These are phyloP conservation scores for Coix lacrymajobi DNA, from an alignment of 176 grass and related monocot species.

Conservation along the genomic window DNA sequence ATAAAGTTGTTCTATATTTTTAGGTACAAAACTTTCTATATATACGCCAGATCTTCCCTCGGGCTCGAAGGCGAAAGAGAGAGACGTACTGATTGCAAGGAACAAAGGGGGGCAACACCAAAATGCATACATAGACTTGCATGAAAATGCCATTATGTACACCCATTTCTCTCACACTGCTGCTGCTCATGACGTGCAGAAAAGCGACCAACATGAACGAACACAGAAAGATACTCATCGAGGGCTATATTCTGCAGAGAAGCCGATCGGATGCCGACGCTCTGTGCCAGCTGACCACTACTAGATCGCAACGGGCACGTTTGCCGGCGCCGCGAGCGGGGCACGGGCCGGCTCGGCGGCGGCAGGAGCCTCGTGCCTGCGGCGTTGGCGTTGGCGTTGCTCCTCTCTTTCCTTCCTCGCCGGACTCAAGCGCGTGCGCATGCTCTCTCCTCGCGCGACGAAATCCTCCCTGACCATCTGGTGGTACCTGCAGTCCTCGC, in stretches of 20 bases:
- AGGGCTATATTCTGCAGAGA: not conserved
- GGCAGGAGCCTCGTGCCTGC: not conserved
- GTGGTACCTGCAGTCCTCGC: constrained; percentile 43
- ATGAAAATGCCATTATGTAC: not conserved
- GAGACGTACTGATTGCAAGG: not conserved
- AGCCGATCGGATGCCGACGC: not conserved
- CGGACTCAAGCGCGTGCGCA: too few species aligned
- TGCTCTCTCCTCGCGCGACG: not conserved
- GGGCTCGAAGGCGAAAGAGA: too few species aligned
- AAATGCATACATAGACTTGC: not conserved
- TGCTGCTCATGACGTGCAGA: not conserved
- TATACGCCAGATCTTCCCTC: too few species aligned
- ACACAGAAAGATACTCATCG: not conserved
- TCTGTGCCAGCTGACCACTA: not conserved
- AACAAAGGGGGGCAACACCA: not conserved
- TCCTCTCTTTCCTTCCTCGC: constrained; percentile 15
- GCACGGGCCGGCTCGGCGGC: not conserved
- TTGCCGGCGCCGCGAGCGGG: not conserved
- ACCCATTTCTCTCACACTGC: not conserved
- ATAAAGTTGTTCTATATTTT: too few species aligned
- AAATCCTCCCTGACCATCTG: constrained; percentile 40
- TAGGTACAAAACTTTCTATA: too few species aligned
- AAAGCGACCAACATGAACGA: not conserved
- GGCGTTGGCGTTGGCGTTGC: not conserved
- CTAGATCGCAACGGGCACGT: constrained; percentile 39